A percentile compares a stretch with the other conserved stretches of the same genome.
Conservation (phyloP, 352 stramenopile genomes). For the Phytophthora hybrid region DNA sequence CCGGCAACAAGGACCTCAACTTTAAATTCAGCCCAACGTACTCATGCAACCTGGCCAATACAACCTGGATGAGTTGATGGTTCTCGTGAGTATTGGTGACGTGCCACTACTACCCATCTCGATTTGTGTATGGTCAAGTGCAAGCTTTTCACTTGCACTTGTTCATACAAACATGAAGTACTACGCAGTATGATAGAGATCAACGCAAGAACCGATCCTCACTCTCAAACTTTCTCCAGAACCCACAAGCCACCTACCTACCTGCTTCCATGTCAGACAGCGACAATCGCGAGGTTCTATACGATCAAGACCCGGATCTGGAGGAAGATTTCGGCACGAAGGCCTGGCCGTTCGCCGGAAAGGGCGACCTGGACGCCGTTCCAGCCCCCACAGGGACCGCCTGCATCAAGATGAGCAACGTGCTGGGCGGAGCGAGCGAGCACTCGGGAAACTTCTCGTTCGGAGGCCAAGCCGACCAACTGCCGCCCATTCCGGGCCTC, state of each 20-base stretch:
- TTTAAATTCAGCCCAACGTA: too few species aligned
- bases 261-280: constrained; percentile 1
- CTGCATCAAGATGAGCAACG: constrained; percentile 20
- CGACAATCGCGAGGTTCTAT: background rate
- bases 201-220: background rate
- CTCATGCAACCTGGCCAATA: too few species aligned
- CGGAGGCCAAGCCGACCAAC: constrained; percentile 3
- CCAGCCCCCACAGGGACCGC: background rate
- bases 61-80: too few species aligned
- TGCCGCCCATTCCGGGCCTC: constrained; percentile 20
- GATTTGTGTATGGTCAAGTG: background rate
- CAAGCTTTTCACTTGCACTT: background rate
- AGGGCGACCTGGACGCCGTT: constrained; percentile 5
- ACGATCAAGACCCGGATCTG: constrained; percentile 2
- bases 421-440: constrained; percentile 7
- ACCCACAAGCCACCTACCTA: background rate
- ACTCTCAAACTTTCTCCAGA: background rate
- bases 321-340: background rate
- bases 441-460: constrained; percentile 23
- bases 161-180: background rate
- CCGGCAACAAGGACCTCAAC: too few species aligned
- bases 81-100: too few species aligned
- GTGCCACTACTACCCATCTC: background rate
- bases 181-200: too few species aligned
- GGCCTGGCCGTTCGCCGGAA: constrained; percentile 1